These are phyloP conservation scores for Moesziomyces sp. DNA, from an alignment of 1,284 basidiomycete genomes.

Conservation along the genomic window DNA sequence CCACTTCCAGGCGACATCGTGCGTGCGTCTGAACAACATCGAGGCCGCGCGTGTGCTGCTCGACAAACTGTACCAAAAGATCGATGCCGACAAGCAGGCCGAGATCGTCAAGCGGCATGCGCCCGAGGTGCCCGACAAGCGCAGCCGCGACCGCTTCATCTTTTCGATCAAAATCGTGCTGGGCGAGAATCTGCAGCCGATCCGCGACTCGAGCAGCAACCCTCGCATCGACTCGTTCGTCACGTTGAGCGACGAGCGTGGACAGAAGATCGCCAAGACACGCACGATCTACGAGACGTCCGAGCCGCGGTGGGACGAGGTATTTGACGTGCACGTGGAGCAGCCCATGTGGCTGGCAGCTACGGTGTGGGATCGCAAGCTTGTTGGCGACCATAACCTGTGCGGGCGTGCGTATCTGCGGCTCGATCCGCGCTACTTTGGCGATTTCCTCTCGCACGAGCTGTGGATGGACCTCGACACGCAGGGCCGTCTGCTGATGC, in stretches of 20 bases:
- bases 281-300: constrained; percentile 92
- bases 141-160: constrained; percentile 72
- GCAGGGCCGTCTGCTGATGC: constrained; percentile 82
- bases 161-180: constrained; percentile 94
- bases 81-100: constrained; percentile 88
- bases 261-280: constrained; percentile 90
- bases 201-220: constrained; percentile 41
- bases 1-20: constrained; percentile 86
- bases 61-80: constrained; percentile 91
- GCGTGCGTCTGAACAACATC: constrained; percentile 97
- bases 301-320: constrained; percentile 95
- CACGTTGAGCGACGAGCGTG: constrained; percentile 90
- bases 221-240: constrained; percentile 82
- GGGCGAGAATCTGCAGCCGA: constrained; percentile 58
- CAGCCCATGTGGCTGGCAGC: constrained; percentile 92
- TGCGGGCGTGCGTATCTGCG: constrained; percentile 92
- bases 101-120: constrained; percentile 72
- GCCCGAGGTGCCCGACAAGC: constrained; percentile 69
- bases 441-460: constrained; percentile 89
- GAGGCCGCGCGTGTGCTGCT: constrained; percentile 88
- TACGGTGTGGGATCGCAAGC: constrained; percentile 87
- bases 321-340: constrained; percentile 87
- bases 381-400: constrained; percentile 77
- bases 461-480: constrained; percentile 91
- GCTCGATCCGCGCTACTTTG: constrained; percentile 87